Base-by-base conservation (phyloP, 345 rosid genomes). In the Corchorus olitorius region DNA sequence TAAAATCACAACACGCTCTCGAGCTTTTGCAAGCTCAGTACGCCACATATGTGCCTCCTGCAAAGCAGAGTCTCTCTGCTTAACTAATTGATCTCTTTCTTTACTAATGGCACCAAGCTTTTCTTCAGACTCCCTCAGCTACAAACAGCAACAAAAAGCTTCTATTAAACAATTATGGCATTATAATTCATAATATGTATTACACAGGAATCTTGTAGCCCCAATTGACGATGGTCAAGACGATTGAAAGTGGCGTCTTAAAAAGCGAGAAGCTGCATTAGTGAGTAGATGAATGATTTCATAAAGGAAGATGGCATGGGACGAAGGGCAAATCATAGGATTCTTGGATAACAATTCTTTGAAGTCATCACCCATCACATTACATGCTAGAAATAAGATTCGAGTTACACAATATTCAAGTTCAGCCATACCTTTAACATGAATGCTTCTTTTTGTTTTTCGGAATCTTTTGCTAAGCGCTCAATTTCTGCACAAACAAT, bases 11-110 rank as follows among this genome's bases (percentile, higher is more conserved):
- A 76, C 97, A 81, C 85, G 94, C 68, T 97, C 99, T 84, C 97
- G 89, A 77, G 99, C 98, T 89, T 94, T 97, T 71, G 84, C 97
- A 80, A 97, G 93, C 88, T 97, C 97, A 66, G 93, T 83, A 75
- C 99, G 97, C 99, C 99, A 97, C 82, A 97, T 76, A 76, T 92
- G 93, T 70, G 97, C 97, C 81, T 97, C 98, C 80, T 90, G 89
- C 79, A 90, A 37, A 22, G 97, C 94, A 54, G 97, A 82, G 74
- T 97, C 97, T 84, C 92, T 92, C 83, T 97, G 95, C 86, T 83
- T 91, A 20, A 90, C 78, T 75, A 92, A 59, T 52, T 89, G 92
- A 55, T 94, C 93, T 84, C 88, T 94, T 84, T 97, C 98, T 79
- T 83, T 90, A 73, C 78, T 84, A 66, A 94, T 75, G 78, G 76